These are phyloP conservation scores for Ascochyta pisi DNA, from an alignment of 2,329 filamentous ascomycete genomes.

Conservation along the genomic window DNA sequence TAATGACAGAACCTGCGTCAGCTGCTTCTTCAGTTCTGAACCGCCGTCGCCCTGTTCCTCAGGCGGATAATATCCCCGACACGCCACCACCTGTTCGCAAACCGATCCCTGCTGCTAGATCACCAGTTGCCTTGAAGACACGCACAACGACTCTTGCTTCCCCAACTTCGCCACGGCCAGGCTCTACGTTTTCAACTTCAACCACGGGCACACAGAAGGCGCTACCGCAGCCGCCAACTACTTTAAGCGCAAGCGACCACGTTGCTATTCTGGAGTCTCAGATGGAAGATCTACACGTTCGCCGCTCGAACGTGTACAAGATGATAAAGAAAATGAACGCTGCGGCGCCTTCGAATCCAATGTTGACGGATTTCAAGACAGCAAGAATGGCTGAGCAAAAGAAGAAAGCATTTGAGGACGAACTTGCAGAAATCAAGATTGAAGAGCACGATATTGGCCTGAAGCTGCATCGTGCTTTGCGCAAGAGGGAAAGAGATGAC, in stretches of 20 bases:
- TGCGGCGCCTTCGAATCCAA: slow-evolving; percentile 46
- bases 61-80: slow-evolving; percentile 30
- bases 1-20: slow-evolving; percentile 36
- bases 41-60: slow-evolving; percentile 41
- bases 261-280: slow-evolving; percentile 48
- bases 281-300: slow-evolving; percentile 48
- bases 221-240: slow-evolving; percentile 47
- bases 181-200: slow-evolving; percentile 29
- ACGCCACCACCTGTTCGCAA: slow-evolving; percentile 30
- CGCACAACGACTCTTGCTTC: slow-evolving; percentile 16
- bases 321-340: slow-evolving; percentile 46
- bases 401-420: slow-evolving; percentile 47
- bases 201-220: slow-evolving; percentile 44
- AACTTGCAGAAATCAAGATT: slow-evolving; percentile 46
- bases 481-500: slow-evolving; percentile 49
- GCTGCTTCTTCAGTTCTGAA: slow-evolving; percentile 40
- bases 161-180: slow-evolving; percentile 32
- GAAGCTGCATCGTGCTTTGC: slow-evolving; percentile 49
- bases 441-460: slow-evolving; percentile 51
- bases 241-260: slow-evolving; percentile 44
- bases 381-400: slow-evolving; percentile 44
- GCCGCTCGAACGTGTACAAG: slow-evolving; percentile 47
- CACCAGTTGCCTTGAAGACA: slow-evolving; percentile 26
- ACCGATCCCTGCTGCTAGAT: slow-evolving; percentile 31
- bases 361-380: slow-evolving; percentile 47